Percentiles rank a stretch among this genome's conserved stretches.
Evolutionary conservation across 345 rosid species (phyloP).

Genomic region (Ailanthus altissimus): DNA sequence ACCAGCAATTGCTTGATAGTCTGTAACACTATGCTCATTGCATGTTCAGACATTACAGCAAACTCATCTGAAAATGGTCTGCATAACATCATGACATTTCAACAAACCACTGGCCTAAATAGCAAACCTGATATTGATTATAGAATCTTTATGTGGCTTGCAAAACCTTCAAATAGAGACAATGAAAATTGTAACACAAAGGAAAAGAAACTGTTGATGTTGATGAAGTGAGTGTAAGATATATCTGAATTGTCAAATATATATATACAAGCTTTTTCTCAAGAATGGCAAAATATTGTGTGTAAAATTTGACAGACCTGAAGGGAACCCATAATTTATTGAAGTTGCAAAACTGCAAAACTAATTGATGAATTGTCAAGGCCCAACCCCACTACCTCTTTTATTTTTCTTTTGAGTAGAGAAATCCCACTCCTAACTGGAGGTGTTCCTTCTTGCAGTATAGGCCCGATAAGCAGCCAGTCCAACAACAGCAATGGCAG

Average conservation of each 20-base stretch:
- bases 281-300: not conserved
- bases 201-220: not conserved
- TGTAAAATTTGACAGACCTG: constrained; percentile 18
- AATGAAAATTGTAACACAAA: not conserved
- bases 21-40: not conserved
- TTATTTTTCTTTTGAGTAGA: not conserved
- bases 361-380: constrained; percentile 8
- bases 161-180: not conserved
- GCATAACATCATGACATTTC: not conserved
- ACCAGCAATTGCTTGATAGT: not conserved
- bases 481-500: constrained; percentile 60
- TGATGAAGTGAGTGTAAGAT: not conserved
- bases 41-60: not conserved
- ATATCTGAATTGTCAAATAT: not conserved
- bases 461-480: constrained; percentile 66
- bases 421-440: constrained; percentile 23
- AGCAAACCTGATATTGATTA: not conserved
- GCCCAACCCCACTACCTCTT: not conserved
- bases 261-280: constrained; percentile 13
- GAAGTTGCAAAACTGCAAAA: constrained; percentile 14
- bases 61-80: not conserved
- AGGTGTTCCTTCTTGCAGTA: constrained; percentile 60
- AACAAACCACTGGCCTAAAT: not conserved
- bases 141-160: not conserved
- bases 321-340: constrained; percentile 16